These are phyloP conservation scores for Emmonsiellopsis sp. DNA, from an alignment of 2,329 filamentous ascomycete species.

Conservation along the genomic window DNA sequence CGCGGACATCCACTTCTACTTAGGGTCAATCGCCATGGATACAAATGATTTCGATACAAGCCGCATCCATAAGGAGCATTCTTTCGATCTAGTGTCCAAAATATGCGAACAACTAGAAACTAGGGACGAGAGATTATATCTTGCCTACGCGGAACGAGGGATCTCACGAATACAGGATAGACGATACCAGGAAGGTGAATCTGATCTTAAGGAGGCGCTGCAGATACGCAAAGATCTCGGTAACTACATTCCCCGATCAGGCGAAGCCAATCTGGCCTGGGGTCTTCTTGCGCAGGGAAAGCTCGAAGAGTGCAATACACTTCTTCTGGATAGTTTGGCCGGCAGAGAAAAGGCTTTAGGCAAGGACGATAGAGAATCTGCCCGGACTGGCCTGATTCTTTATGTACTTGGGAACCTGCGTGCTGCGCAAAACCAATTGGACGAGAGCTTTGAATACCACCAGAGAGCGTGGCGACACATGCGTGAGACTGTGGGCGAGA, in stretches of 20 bases:
- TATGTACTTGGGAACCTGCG: constrained; percentile 11
- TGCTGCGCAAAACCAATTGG: constrained; percentile 5
- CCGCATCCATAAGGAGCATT: constrained; percentile 15
- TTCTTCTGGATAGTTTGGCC: constrained; percentile 15
- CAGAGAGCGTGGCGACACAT: constrained; percentile 15
- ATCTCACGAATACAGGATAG: constrained; percentile 8
- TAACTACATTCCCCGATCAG: constrained; percentile 7
- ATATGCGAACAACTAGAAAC: constrained; percentile 11
- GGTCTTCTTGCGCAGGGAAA: constrained; percentile 8
- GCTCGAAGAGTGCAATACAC: constrained; percentile 11
- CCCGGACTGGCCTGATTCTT: constrained; percentile 8
- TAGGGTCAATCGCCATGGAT: constrained; percentile 16
- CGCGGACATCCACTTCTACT: constrained; percentile 16
- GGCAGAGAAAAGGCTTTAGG: constrained; percentile 15
- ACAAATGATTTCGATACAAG: constrained; percentile 14
- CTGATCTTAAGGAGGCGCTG: constrained; percentile 8
- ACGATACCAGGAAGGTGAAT: constrained; percentile 7
- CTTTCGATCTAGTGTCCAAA: constrained; percentile 12
- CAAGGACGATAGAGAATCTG: constrained; percentile 14
- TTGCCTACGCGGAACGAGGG: constrained; percentile 9
- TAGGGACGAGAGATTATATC: constrained; percentile 13
- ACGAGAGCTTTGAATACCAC: constrained; percentile 17
- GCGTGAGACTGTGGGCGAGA: constrained; percentile 16
- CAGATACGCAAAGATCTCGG: constrained; percentile 7
- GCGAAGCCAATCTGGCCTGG: constrained; percentile 8